Base-by-base conservation (phyloP, 2,329 filamentous ascomycete genomes). In the Clarireedia hainanense region DNA sequence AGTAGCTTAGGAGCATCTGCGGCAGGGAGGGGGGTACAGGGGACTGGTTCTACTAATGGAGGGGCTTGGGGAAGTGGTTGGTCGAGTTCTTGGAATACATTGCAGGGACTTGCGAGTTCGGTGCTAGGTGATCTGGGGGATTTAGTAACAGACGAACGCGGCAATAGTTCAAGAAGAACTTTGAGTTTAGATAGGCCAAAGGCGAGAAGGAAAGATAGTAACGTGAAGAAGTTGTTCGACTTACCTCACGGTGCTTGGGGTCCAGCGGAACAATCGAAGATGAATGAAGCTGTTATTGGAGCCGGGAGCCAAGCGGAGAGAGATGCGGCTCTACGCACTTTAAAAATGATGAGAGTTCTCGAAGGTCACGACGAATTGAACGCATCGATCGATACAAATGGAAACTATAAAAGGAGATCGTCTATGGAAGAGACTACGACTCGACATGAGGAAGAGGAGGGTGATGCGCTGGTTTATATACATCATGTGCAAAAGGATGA, bases 391-490 rank as follows among this genome's bases (percentile, higher is more conserved):
- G 80, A 85, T 62, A 71, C 57, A 17, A 67, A 63, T 60, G 65
- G 60, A 42, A 62, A 62, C 49, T 64, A 64, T 40, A 63, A 64
- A 50, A 56, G 63, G 42, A 64, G 68, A 43, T 66, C 62, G 7
- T 69, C 69, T 30, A 56, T 60, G 12, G 64, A 69, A 2, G 61
- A 66, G 37, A 45, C 62, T 23, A 51, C 62, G 23, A 60, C 58
- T 24, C 47, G 52, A 24, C 57, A 49, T 9, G 74, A 72, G 51
- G 80, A 84, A 50, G 77, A 83, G 36, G 83, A 86, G 36, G 79
- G 83, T 63, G 87, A 95, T 63, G 88, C 89, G 23, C 74, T 97
- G 60, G 91, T 92, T 17, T 99, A 97, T 70, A 77, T 97, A 51
- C 94, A 99, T 71, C 84, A 87, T 65, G 89, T 97, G 17, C 80